These are phyloP conservation scores for Galerina sulciceps DNA, from an alignment of 768 basidiomycete genomes.

Conservation along the genomic window DNA sequence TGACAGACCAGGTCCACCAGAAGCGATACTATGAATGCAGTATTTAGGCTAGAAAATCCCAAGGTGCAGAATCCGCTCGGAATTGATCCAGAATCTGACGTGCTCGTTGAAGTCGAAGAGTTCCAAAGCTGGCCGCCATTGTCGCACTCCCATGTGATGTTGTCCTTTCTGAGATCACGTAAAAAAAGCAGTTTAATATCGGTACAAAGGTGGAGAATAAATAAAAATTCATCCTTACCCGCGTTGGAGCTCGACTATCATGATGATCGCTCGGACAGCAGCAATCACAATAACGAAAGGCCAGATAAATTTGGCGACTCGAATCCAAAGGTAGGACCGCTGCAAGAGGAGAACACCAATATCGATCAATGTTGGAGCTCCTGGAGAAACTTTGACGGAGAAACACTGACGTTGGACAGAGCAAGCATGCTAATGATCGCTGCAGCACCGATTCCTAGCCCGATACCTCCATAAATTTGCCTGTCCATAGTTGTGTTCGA, in stretches of 20 bases:
- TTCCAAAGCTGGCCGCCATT: slow-evolving; percentile 72
- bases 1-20: slow-evolving; percentile 70
- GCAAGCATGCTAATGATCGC: slow-evolving; percentile 61
- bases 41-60: slow-evolving; percentile 64
- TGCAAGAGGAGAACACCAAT: slow-evolving; percentile 30
- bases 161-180: slow-evolving; percentile 53
- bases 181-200: slow-evolving; percentile 22
- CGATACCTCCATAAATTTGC: slow-evolving; percentile 74
- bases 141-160: slow-evolving; percentile 74
- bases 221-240: slow-evolving; percentile 43
- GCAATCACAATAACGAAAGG: slow-evolving; percentile 70
- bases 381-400: slow-evolving; percentile 21
- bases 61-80: slow-evolving; percentile 61
- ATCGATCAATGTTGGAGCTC: slow-evolving; percentile 17
- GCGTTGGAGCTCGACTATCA: slow-evolving; percentile 75
- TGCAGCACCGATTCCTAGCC: slow-evolving; percentile 51
- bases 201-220: slow-evolving; percentile 3
- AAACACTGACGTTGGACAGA: slow-evolving; percentile 61
- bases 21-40: slow-evolving; percentile 66
- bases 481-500: slow-evolving; percentile 31
- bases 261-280: slow-evolving; percentile 67
- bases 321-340: slow-evolving; percentile 73
- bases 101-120: slow-evolving; percentile 43
- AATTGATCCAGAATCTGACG: slow-evolving; percentile 41
- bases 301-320: slow-evolving; percentile 70